Conservation (phyloP, 805 yeast species). For the Cyberlindnera mycetangii region DNA sequence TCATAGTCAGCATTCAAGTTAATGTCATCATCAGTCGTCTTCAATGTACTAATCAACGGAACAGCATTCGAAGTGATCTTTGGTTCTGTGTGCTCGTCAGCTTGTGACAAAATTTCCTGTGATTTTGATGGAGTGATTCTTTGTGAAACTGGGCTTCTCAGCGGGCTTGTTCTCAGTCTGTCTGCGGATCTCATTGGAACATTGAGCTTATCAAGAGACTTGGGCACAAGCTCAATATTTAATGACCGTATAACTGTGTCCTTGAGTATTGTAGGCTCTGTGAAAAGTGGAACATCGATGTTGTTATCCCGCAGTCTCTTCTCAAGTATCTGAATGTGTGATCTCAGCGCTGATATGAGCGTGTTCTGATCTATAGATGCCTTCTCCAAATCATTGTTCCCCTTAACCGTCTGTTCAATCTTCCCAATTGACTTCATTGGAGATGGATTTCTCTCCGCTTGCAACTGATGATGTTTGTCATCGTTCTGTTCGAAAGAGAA, state of each 20-base stretch:
- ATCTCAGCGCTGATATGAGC: slow-evolving; percentile 14
- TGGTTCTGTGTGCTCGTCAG: neutral
- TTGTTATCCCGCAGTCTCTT: slow-evolving; percentile 9
- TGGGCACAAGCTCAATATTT: neutral
- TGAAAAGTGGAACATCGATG: slow-evolving; percentile 14
- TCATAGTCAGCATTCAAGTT: slow-evolving; percentile 1
- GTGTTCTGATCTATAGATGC: slow-evolving; percentile 17
- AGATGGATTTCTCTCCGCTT: slow-evolving; percentile 13
- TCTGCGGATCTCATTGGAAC: slow-evolving; percentile 41
- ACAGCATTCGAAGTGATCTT: neutral
- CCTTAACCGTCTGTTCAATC: slow-evolving; percentile 14
- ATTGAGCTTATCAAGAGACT: slow-evolving; percentile 14
- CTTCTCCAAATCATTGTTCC: slow-evolving; percentile 20
- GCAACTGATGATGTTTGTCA: slow-evolving; percentile 3
- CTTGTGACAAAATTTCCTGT: slow-evolving; percentile 3
- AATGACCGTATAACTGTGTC: slow-evolving; percentile 9
- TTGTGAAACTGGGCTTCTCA: slow-evolving; percentile 7
- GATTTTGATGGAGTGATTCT: slow-evolving; percentile 4
- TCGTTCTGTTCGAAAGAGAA: slow-evolving; percentile 20
- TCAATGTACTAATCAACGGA: too few relatives aligned
- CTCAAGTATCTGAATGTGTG: slow-evolving; percentile 18
- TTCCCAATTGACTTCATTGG: slow-evolving; percentile 6
- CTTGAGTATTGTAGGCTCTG: slow-evolving; percentile 7
- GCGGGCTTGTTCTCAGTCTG: slow-evolving; percentile 23
- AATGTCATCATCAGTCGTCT: neutral